phyloP scores from a whole-genome alignment of 1,139 yeast species.

The Candida mesenterica region DNA sequence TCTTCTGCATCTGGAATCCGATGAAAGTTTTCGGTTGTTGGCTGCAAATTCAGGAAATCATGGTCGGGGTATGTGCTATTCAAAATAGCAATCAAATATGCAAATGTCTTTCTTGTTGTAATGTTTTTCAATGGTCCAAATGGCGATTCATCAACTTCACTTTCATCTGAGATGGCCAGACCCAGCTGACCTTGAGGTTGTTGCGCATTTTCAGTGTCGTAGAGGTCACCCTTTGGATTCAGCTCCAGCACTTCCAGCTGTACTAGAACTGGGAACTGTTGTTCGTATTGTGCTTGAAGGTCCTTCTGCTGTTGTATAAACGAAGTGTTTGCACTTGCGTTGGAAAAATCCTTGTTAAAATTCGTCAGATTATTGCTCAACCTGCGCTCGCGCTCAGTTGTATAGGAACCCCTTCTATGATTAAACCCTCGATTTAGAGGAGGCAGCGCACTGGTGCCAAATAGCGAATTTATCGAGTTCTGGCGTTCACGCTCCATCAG shows the following conservation, averaged over 20 bases:
- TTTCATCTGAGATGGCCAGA: slow-evolving; percentile 5
- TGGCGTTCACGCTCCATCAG: slow-evolving; percentile 43
- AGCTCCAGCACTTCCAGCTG: not conserved
- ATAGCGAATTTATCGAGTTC: slow-evolving; percentile 34
- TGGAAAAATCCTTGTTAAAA: slow-evolving; percentile 11
- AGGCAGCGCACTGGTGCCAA: slow-evolving; percentile 40
- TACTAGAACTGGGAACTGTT: not conserved
- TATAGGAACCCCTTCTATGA: slow-evolving; percentile 23
- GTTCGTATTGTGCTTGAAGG: not conserved
- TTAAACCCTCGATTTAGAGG: slow-evolving; percentile 11
- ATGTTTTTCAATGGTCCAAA: slow-evolving; percentile 89
- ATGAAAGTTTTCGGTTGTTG: slow-evolving; percentile 68
- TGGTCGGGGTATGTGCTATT: slow-evolving; percentile 96
- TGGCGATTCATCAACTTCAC: slow-evolving; percentile 59
- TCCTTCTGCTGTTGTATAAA: slow-evolving; percentile 2
- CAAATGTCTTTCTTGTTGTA: slow-evolving; percentile 84
- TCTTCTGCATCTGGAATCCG: slow-evolving; percentile 46
- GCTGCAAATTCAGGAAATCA: slow-evolving; percentile 85
- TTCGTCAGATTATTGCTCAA: slow-evolving; percentile 20
- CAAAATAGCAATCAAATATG: slow-evolving; percentile 83
- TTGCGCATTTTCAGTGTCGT: not conserved
- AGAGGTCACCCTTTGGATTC: not conserved
- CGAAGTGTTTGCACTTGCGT: slow-evolving; percentile 14
- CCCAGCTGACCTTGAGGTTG: slow-evolving; percentile 4
- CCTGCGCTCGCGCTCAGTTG: slow-evolving; percentile 27